Percentiles rank a stretch among this genome's conserved stretches.
Evolutionary conservation across 2,329 filamentous ascomycete genomes (phyloP).

Genomic region (Penicillium sp.): DNA sequence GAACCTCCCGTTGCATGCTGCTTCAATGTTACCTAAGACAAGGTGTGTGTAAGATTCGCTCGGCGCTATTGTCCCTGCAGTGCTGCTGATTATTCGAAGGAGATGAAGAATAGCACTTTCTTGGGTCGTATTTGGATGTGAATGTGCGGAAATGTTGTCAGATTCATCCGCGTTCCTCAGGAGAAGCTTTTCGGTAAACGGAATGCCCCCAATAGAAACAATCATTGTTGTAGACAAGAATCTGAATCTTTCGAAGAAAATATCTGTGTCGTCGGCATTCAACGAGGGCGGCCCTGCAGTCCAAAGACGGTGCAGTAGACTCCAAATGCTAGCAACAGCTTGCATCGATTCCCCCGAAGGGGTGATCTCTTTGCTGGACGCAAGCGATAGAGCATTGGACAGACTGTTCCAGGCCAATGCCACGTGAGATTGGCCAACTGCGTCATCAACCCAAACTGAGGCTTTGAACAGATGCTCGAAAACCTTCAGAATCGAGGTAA

Average conservation of each 20-base stretch:
- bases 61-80: conserved; percentile 13
- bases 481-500: conserved; percentile 55
- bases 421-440: conserved; percentile 37
- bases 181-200: conserved; percentile 45
- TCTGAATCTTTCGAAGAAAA: conserved; percentile 43
- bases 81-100: conserved; percentile 27
- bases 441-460: conserved; percentile 42
- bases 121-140: conserved; percentile 21
- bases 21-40: conserved; percentile 26
- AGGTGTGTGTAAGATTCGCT: conserved; percentile 24
- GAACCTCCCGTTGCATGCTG: conserved; percentile 27
- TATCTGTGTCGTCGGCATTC: conserved; percentile 26
- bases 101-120: conserved; percentile 36
- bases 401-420: conserved; percentile 56
- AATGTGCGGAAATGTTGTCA: conserved; percentile 32
- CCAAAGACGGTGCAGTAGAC: conserved; percentile 64
- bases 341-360: conserved; percentile 72
- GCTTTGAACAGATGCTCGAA: conserved; percentile 48
- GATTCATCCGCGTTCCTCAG: conserved; percentile 48
- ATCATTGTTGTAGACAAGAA: conserved; percentile 47
- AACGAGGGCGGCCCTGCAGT: conserved; percentile 41
- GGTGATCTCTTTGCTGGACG: conserved; percentile 76
- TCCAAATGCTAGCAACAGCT: conserved; percentile 64
- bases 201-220: conserved; percentile 42
- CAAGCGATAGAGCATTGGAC: conserved; percentile 51